These are phyloP conservation scores for Podila minutissima DNA, from an alignment of 192 early-diverging fungal genomes.

Conservation along the genomic window DNA sequence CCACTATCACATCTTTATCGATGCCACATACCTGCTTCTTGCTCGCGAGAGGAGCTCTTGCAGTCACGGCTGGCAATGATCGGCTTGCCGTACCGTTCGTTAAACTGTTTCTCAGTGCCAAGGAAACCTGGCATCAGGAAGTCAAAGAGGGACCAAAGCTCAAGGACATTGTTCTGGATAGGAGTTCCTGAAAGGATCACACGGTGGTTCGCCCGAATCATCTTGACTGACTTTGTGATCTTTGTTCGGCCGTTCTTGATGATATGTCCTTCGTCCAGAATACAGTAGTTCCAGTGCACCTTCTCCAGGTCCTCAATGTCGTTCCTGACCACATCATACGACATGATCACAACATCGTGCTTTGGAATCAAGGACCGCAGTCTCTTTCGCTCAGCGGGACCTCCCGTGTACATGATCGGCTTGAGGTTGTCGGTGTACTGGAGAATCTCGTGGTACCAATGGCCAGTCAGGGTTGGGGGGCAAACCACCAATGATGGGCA, in stretches of 20 bases:
- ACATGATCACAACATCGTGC: constrained; percentile 91
- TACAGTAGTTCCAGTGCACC: constrained; percentile 92
- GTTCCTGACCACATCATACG: constrained; percentile 96
- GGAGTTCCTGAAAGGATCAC: constrained; percentile 98
- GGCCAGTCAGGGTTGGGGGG: constrained; percentile 93
- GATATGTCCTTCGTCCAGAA: constrained; percentile 97
- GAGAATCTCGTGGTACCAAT: constrained; percentile 96
- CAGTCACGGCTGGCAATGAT: constrained; percentile 92
- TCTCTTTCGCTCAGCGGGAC: constrained; percentile 77
- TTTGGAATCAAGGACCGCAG: constrained; percentile 63
- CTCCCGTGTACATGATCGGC: constrained; percentile 89
- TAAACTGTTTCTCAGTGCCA: constrained; percentile 94
- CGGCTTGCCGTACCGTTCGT: constrained; percentile 93
- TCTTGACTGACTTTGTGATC: constrained; percentile 92
- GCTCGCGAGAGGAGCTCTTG: constrained; percentile 75
- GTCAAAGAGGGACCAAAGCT: constrained; percentile 98
- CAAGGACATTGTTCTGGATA: constrained; percentile 96
- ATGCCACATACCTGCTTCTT: constrained; percentile 62
- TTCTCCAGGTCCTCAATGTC: constrained; percentile 85
- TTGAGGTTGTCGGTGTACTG: constrained; percentile 81
- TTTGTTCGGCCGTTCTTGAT: constrained; percentile 97
- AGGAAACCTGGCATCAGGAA: constrained; percentile 99
- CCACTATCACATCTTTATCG: neutral
- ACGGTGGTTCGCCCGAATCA: constrained; percentile 86
- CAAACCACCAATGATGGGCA: constrained; percentile 94